Evolutionary conservation across 352 stramenopile species (phyloP).

Genomic region (Phytopythium cucurbitacearum): DNA sequence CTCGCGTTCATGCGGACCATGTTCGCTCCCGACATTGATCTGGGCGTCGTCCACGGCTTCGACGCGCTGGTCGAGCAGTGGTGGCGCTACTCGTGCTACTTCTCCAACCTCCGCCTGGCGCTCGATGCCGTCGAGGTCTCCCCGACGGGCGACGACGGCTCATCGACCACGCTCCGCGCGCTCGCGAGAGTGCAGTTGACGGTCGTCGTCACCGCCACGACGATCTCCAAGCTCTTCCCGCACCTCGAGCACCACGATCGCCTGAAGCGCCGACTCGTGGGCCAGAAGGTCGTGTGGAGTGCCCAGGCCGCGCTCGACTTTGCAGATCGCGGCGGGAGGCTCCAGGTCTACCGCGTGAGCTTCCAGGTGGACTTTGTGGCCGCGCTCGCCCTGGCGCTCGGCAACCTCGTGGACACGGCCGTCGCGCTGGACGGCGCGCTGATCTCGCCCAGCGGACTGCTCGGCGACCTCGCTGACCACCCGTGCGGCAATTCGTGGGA

Average conservation of each 20-base stretch:
- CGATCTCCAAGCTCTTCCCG: constrained; percentile 10
- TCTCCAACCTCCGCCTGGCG: constrained; percentile 23
- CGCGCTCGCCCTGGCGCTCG: constrained; percentile 4
- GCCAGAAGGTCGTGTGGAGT: constrained; percentile 2
- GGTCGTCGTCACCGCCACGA: constrained; percentile 9
- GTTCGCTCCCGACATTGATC: constrained; percentile 14
- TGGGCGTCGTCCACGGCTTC: constrained; percentile 11
- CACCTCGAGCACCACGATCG: constrained; percentile 2
- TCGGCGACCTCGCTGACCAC: background rate
- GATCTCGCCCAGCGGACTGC: constrained; percentile 5
- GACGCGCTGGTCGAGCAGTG: constrained; percentile 18
- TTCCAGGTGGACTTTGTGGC: constrained; percentile 9
- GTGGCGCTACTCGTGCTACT: constrained; percentile 15
- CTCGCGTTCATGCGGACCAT: constrained; percentile 17
- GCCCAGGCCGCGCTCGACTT: background rate
- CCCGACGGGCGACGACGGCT: background rate
- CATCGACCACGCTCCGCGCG: constrained; percentile 1
- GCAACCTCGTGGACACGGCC: constrained; percentile 2
- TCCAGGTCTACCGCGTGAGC: constrained; percentile 3
- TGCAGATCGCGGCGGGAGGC: background rate
- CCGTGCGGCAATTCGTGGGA: background rate
- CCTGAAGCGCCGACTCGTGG: constrained; percentile 7
- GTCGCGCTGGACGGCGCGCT: constrained; percentile 7
- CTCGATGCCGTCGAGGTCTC: constrained; percentile 13
- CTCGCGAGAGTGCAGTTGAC: constrained; percentile 7